Evolutionary conservation across 75 land plant genomes (phyloP).

Genomic region (Chamaecyparis obtusa): DNA sequence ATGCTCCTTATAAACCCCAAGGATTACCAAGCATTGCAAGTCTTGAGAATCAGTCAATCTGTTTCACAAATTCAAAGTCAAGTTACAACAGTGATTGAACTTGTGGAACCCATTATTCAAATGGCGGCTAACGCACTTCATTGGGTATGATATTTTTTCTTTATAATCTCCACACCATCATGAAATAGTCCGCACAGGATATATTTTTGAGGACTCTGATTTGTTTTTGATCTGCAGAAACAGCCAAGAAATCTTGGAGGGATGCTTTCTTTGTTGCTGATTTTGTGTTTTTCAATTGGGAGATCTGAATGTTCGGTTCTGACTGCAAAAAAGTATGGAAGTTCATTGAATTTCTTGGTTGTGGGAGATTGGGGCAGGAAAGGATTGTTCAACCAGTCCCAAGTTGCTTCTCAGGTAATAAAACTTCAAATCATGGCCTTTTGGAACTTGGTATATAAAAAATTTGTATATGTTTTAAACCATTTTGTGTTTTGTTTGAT

Average conservation of each 20-base stretch:
- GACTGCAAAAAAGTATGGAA: not conserved
- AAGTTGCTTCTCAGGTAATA: slow-evolving; percentile 37
- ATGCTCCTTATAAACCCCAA: not conserved
- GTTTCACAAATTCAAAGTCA: not conserved
- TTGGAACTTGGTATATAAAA: not conserved
- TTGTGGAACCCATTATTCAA: not conserved
- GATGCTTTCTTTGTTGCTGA: not conserved
- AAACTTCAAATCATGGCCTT: not conserved
- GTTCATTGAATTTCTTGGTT: slow-evolving; percentile 13
- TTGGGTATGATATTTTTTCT: not conserved
- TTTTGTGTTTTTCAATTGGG: not conserved
- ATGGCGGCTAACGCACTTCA: not conserved
- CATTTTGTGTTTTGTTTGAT: not conserved
- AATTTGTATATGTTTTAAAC: no score
- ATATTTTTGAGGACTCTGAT: not conserved
- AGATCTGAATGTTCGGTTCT: not conserved
- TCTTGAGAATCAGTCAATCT: not conserved
- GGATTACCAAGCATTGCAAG: not conserved
- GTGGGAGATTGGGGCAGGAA: slow-evolving; percentile 52
- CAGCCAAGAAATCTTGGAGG: not conserved
- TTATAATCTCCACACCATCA: not conserved
- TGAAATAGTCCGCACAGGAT: not conserved
- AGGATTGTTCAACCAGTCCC: slow-evolving; percentile 38
- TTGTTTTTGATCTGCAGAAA: not conserved
- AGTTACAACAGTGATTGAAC: not conserved